These are phyloP conservation scores for Candida wancherniae DNA, from an alignment of 805 yeast genomes.

Conservation along the genomic window DNA sequence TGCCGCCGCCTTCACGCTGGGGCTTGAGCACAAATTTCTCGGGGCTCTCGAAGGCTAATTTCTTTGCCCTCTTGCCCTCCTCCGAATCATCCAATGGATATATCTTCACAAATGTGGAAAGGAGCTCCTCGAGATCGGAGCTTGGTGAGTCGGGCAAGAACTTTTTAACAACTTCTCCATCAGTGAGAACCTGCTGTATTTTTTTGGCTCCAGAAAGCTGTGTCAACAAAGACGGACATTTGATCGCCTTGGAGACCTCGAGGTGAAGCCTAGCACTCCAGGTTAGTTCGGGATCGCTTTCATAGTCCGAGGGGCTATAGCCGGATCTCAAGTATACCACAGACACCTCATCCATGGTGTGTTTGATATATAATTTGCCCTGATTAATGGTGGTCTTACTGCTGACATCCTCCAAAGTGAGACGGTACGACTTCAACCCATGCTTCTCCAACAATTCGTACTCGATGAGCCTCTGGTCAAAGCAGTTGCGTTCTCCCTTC, in stretches of 20 bases:
- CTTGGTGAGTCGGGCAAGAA: constrained; percentile 38
- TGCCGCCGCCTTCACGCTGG: constrained; percentile 99
- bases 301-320: constrained; percentile 80
- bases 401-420: constrained; percentile 59
- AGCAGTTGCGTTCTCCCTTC: constrained; percentile 78
- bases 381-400: constrained; percentile 37
- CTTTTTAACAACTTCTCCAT: constrained; percentile 40
- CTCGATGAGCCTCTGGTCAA: constrained; percentile 87
- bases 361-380: constrained; percentile 48
- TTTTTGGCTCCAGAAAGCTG: constrained; percentile 94
- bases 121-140: constrained; percentile 29
- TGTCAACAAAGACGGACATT: constrained; percentile 85
- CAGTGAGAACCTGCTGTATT: constrained; percentile 82
- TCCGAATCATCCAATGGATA: constrained; percentile 76
- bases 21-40: constrained; percentile 84
- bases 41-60: constrained; percentile 64
- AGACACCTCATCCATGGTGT: constrained; percentile 66
- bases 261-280: constrained; percentile 76
- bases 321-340: constrained; percentile 90
- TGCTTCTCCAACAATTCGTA: constrained; percentile 54
- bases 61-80: constrained; percentile 57
- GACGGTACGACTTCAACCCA: constrained; percentile 58
- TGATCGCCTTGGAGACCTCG: constrained; percentile 76
- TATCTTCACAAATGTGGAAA: constrained; percentile 75
- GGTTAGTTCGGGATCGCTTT: constrained; percentile 44